phyloP scores from a whole-genome alignment of 495 filamentous ascomycete species.

The Talaromyces thailandensis region DNA sequence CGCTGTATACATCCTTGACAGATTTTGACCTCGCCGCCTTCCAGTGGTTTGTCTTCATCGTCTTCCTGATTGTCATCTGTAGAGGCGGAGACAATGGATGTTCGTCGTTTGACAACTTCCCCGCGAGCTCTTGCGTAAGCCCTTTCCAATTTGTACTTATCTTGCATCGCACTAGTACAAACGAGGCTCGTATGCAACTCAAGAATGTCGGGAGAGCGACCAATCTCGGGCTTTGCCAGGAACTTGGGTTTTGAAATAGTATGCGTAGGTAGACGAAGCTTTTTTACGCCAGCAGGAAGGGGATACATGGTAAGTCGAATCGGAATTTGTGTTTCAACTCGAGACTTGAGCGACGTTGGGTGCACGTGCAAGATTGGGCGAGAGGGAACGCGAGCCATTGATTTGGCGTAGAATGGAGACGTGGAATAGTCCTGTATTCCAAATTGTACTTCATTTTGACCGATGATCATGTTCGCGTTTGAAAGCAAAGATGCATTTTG shows the following conservation, averaged over 20 bases:
- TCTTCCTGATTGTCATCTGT: constrained; percentile 20
- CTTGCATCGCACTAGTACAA: constrained; percentile 88
- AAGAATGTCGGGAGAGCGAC: constrained; percentile 58
- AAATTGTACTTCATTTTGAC: constrained; percentile 22
- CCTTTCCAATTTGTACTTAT: constrained; percentile 48
- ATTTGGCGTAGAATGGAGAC: constrained; percentile 20
- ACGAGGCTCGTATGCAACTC: constrained; percentile 76
- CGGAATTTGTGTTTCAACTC: constrained; percentile 90
- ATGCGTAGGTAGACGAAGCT: constrained; percentile 74
- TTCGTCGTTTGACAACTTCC: constrained; percentile 16
- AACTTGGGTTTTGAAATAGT: constrained; percentile 90
- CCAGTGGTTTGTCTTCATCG: constrained; percentile 62
- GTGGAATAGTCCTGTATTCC: constrained; percentile 20
- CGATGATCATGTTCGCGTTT: constrained; percentile 23
- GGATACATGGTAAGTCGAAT: constrained; percentile 67
- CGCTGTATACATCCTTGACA: constrained; percentile 75
- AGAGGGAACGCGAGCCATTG: constrained; percentile 15
- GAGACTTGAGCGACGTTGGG: constrained; percentile 67
- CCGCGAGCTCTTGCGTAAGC: constrained; percentile 60
- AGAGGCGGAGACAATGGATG: constrained; percentile 22
- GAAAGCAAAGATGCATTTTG: constrained; percentile 16
- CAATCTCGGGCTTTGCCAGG: constrained; percentile 54
- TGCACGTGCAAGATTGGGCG: constrained; percentile 46
- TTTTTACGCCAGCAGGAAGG: constrained; percentile 63
- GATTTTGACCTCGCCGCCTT: constrained; percentile 79